Evolutionary conservation across 2,329 filamentous ascomycete species (phyloP), one percentile per base, ranked within the genome.

Genomic region (Ceratocystis lukuohia): DNA sequence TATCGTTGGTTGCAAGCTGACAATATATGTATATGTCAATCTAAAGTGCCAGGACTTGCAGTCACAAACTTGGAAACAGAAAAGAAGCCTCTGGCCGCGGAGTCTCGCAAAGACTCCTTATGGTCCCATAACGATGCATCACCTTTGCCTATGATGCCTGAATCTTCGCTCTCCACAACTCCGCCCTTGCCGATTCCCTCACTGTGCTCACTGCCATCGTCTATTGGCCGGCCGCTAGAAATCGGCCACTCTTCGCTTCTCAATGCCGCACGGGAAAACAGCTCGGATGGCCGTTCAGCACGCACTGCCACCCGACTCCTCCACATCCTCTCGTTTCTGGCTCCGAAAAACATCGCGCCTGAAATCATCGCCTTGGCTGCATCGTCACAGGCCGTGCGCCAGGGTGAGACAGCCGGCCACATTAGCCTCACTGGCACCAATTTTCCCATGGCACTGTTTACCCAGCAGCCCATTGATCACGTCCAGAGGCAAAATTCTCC

Each of bases 231-330:
- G 5, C 15, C 56, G 5, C 15, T 30, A n/a, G 56, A 59, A 8
- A 59, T 59, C n/a, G 25, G 25, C 28, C 28, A 59, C 28, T 59
- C 56, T 37, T 59, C 56, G 17, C 56, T 59, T 30, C 56, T 59
- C 56, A 59, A 59, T 10, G 56, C 56, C 22, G 56, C 56, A 17
- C 56, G 56, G 5, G 56, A 59, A 59, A 59, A 59, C 12, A 59
- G 56, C 30, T 30, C 12, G 3, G 56, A 17, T 12, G 56, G 56
- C 56, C 28, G 56, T 7, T 30, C 25, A 8, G 56, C 56, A 25
- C 56, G 30, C 8, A 33, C 56, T n/a, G 56, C 56, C 25, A 30
- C 33, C 15, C 56, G 56, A 30, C 56, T 59, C 5, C 56, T 59
- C 17, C 56, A 59, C 17, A 8, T 59, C 28, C 15, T 59, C 17